Evolutionary conservation across 257 asterid species (phyloP).

Genomic region (Fraxinus excelsior): DNA sequence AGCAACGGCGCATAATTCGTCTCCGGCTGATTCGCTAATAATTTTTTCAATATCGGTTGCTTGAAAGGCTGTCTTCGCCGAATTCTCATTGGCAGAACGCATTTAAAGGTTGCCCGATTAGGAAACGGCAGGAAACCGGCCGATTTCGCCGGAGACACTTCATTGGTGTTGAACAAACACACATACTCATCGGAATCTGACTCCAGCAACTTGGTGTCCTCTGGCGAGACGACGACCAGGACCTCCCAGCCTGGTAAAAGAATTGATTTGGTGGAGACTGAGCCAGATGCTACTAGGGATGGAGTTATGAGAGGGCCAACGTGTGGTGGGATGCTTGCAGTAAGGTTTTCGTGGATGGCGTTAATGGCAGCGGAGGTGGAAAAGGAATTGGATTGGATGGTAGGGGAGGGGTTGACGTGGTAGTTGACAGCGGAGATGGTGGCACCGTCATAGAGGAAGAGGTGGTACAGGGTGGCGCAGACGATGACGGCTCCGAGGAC

Average conservation of each 20-base stretch:
- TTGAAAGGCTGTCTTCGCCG: slow-evolving; percentile 54
- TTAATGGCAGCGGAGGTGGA: slow-evolving; percentile 20
- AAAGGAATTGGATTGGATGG: slow-evolving; percentile 17
- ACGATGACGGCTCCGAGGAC: slow-evolving; percentile 46
- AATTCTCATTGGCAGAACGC: slow-evolving; percentile 42
- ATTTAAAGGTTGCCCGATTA: slow-evolving; percentile 54
- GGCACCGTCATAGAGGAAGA: slow-evolving; percentile 45
- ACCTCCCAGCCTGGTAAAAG: slow-evolving; percentile 85
- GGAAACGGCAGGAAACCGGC: slow-evolving; percentile 55
- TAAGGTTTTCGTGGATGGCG: slow-evolving; percentile 29
- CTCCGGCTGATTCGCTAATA: slow-evolving; percentile 10
- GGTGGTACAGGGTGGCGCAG: slow-evolving; percentile 56
- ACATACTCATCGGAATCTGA: slow-evolving; percentile 19
- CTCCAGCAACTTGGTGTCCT: slow-evolving; percentile 17
- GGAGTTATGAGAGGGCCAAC: background rate
- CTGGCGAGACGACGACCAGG: slow-evolving; percentile 53
- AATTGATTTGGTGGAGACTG: slow-evolving; percentile 46
- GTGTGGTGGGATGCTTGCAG: slow-evolving; percentile 17
- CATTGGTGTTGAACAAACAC: slow-evolving; percentile 48
- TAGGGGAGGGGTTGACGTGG: slow-evolving; percentile 17
- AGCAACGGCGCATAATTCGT: slow-evolving; percentile 28
- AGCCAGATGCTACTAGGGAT: background rate
- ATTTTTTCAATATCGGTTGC: slow-evolving; percentile 50
- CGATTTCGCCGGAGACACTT: slow-evolving; percentile 44
- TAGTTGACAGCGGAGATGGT: slow-evolving; percentile 16